Evolutionary conservation across 176 grass and related monocot species (phyloP).

Genomic region (Cymbopogon citratus): DNA sequence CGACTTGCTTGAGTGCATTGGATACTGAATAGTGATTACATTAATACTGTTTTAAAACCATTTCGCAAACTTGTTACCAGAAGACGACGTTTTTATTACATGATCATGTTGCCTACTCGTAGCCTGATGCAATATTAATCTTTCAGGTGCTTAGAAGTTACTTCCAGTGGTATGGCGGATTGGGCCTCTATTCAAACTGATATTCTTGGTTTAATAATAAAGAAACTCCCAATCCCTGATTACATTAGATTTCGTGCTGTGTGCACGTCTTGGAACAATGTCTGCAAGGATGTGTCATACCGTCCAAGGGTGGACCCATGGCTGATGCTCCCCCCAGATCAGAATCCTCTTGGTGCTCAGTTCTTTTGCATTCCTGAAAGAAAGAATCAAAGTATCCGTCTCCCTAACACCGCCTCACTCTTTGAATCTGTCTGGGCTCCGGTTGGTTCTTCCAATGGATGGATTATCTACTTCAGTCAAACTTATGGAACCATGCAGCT

Average conservation of each 20-base stretch:
- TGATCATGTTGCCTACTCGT: neutral
- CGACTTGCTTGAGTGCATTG: neutral
- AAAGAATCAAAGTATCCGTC: slow-evolving; percentile 34
- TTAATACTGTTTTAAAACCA: neutral
- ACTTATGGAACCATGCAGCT: slow-evolving; percentile 25
- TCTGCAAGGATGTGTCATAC: slow-evolving; percentile 32
- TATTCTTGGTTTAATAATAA: slow-evolving; percentile 40
- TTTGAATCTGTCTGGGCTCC: slow-evolving; percentile 37
- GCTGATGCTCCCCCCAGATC: slow-evolving; percentile 35
- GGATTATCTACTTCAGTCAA: slow-evolving; percentile 36
- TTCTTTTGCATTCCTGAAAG: slow-evolving; percentile 47
- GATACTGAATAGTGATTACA: neutral
- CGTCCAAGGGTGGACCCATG: slow-evolving; percentile 46
- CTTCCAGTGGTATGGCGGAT: slow-evolving; percentile 33
- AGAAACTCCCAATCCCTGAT: slow-evolving; percentile 47
- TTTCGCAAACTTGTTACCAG: neutral
- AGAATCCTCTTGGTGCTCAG: neutral
- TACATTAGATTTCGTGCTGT: slow-evolving; percentile 47
- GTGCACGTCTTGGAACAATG: slow-evolving; percentile 45
- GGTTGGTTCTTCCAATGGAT: slow-evolving; percentile 45
- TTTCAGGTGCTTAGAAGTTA: slow-evolving; percentile 15
- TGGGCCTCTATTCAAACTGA: slow-evolving; percentile 46
- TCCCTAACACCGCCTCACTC: slow-evolving; percentile 6
- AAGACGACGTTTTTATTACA: neutral
- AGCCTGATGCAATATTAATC: neutral